phyloP scores from a whole-genome alignment of 2,329 filamentous ascomycete species.

The Blumeria hordei region DNA sequence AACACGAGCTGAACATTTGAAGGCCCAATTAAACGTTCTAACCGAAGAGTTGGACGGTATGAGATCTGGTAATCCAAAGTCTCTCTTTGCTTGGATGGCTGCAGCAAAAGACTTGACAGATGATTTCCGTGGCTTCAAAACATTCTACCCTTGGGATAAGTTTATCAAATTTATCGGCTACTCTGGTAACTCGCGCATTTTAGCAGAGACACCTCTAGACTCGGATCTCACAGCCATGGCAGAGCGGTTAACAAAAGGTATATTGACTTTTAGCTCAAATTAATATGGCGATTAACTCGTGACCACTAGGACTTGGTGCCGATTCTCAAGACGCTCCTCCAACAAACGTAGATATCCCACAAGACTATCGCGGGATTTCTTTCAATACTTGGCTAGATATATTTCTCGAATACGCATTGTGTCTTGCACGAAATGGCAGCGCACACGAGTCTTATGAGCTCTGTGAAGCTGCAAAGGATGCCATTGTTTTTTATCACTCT shows the following conservation, averaged over 20 bases:
- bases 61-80: conserved; percentile 10
- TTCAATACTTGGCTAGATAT: conserved; percentile 76
- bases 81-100: conserved; percentile 26
- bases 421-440: conserved; percentile 43
- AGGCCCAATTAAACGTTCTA: conserved; percentile 18
- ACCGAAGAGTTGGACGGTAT: conserved; percentile 17
- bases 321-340: conserved; percentile 5
- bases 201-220: conserved; percentile 11
- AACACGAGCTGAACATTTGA: conserved; percentile 14
- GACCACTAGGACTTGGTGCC: conserved; percentile 9
- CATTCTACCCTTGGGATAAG: conserved; percentile 43
- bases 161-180: conserved; percentile 32
- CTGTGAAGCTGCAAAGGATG: conserved; percentile 53
- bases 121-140: conserved; percentile 37
- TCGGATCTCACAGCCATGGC: conserved; percentile 11
- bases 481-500: conserved; percentile 58
- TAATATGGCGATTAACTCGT: conserved; percentile 3
- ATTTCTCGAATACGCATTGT: conserved; percentile 68
- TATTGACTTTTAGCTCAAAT: conserved; percentile 1
- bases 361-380: conserved; percentile 45
- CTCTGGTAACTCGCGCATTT: conserved; percentile 4
- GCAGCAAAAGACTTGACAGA: conserved; percentile 34
- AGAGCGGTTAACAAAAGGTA: conserved; percentile 12
- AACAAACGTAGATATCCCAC: conserved; percentile 7
- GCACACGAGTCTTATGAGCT: conserved; percentile 54